phyloP scores from a whole-genome alignment of 805 yeast genomes.

The Spathaspora arborariae region DNA sequence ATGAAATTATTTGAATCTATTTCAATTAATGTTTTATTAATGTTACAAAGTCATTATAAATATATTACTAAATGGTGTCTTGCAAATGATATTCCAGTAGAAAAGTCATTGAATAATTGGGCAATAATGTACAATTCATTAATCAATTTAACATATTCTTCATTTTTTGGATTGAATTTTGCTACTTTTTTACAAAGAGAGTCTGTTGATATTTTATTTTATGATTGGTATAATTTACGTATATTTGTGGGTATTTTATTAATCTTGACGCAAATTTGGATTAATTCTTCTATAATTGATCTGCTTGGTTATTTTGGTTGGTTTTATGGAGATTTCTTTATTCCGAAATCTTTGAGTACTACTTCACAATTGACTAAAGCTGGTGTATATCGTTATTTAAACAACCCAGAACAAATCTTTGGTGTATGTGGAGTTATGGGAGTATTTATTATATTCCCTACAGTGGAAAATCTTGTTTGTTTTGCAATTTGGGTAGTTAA shows the following conservation, averaged over 20 bases:
- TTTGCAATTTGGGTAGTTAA: slow-evolving; percentile 57
- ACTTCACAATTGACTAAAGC: slow-evolving; percentile 56
- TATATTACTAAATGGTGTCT: slow-evolving; percentile 63
- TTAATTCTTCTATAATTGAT: slow-evolving; percentile 61
- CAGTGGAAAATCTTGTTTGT: slow-evolving; percentile 49
- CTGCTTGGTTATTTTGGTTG: slow-evolving; percentile 84
- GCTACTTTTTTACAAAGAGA: slow-evolving; percentile 17
- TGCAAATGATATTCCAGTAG: slow-evolving; percentile 59
- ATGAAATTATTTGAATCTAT: slow-evolving; percentile 50
- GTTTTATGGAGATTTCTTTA: slow-evolving; percentile 84
- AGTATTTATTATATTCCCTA: slow-evolving; percentile 54
- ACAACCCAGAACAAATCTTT: slow-evolving; percentile 76
- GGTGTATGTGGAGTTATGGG: slow-evolving; percentile 85
- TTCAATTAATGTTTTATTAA: slow-evolving; percentile 48
- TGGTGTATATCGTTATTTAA: slow-evolving; percentile 77
- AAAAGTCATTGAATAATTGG: slow-evolving; percentile 70
- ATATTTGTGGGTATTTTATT: slow-evolving; percentile 57
- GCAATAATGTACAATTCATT: slow-evolving; percentile 56
- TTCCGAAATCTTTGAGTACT: slow-evolving; percentile 44
- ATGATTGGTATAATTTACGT: slow-evolving; percentile 46
- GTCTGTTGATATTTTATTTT: slow-evolving; percentile 15
- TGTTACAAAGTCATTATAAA: slow-evolving; percentile 56
- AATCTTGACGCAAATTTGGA: slow-evolving; percentile 61
- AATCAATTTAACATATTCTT: slow-evolving; percentile 51
- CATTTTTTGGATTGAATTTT: slow-evolving; percentile 43